A percentile compares a stretch with the other conserved stretches of the same genome.
Evolutionary conservation across 2,329 filamentous ascomycete species (phyloP).

Genomic region (Helminthosporium solani): DNA sequence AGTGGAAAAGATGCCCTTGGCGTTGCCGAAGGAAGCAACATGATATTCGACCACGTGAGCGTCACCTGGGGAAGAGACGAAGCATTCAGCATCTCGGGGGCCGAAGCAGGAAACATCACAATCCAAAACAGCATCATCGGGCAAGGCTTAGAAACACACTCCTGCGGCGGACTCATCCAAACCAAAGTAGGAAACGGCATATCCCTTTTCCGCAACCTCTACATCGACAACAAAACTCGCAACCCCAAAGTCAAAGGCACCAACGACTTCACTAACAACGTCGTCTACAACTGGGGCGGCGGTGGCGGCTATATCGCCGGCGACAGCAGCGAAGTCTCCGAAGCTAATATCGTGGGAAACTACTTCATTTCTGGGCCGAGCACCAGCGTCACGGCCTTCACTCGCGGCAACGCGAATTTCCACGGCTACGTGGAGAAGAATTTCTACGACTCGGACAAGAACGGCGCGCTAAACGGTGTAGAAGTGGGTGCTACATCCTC

Average conservation of each 20-base stretch:
- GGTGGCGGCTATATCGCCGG: constrained; percentile 58
- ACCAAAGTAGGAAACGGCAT: constrained; percentile 49
- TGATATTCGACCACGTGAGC: constrained; percentile 59
- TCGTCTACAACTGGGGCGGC: constrained; percentile 59
- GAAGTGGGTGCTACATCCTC: constrained; percentile 45
- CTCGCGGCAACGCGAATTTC: constrained; percentile 57
- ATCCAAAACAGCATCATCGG: constrained; percentile 57
- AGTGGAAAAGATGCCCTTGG: constrained; percentile 57
- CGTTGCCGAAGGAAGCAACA: constrained; percentile 55
- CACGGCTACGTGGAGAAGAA: constrained; percentile 56
- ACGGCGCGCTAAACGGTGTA: constrained; percentile 53
- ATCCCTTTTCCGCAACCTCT: constrained; percentile 56
- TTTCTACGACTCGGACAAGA: constrained; percentile 53
- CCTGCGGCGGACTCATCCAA: constrained; percentile 55
- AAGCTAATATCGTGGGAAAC: constrained; percentile 57
- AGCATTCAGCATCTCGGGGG: constrained; percentile 55
- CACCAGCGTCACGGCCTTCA: constrained; percentile 54
- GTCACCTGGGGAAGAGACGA: constrained; percentile 59
- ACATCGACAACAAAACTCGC: constrained; percentile 59
- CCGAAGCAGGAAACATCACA: constrained; percentile 49
- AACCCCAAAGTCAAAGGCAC: constrained; percentile 60
- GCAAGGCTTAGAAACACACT: constrained; percentile 56
- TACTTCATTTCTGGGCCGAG: constrained; percentile 59
- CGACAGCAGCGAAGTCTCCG: constrained; percentile 50
- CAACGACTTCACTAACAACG: constrained; percentile 55